Evolutionary conservation across 2,329 filamentous ascomycete genomes (phyloP).

Genomic region (Beauveria rudraprayagi): DNA sequence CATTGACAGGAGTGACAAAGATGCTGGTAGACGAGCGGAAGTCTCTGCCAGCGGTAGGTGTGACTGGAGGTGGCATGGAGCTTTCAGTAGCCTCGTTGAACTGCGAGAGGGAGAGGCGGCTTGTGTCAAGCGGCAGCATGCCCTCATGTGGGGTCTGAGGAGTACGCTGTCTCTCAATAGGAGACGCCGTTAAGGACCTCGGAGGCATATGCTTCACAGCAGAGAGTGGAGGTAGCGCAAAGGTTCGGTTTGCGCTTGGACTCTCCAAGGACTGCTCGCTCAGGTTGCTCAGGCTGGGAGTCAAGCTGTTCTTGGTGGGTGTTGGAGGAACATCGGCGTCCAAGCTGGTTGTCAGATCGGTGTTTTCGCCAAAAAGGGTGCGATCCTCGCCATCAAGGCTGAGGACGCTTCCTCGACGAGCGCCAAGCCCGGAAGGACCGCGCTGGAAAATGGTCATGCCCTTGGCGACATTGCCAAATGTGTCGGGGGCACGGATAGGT

Average conservation of each 20-base stretch:
- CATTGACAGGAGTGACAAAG: slow-evolving; percentile 63
- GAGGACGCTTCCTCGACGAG: slow-evolving; percentile 60
- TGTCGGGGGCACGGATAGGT: slow-evolving; percentile 36
- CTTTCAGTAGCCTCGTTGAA: slow-evolving; percentile 31
- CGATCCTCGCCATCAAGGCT: slow-evolving; percentile 74
- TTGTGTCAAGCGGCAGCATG: slow-evolving; percentile 70
- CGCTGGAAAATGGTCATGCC: slow-evolving; percentile 60
- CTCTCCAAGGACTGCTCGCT: slow-evolving; percentile 36
- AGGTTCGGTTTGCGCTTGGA: slow-evolving; percentile 39
- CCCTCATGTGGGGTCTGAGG: slow-evolving; percentile 75
- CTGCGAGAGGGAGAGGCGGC: slow-evolving; percentile 73
- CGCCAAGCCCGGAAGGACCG: slow-evolving; percentile 37
- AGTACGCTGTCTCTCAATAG: slow-evolving; percentile 50
- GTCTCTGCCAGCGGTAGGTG: slow-evolving; percentile 61
- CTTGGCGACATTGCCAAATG: slow-evolving; percentile 48
- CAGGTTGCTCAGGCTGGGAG: slow-evolving; percentile 32
- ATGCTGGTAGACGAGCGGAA: slow-evolving; percentile 40
- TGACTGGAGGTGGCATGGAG: slow-evolving; percentile 55
- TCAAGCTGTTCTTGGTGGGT: slow-evolving; percentile 66
- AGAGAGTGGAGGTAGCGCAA: slow-evolving; percentile 34
- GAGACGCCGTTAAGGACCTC: slow-evolving; percentile 47
- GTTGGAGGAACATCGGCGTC: slow-evolving; percentile 76
- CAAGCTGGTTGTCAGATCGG: slow-evolving; percentile 19
- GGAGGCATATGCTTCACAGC: slow-evolving; percentile 29
- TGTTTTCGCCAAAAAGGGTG: slow-evolving; percentile 32